Conservation (phyloP, 2,329 filamentous ascomycete genomes). For the Fusarium sp. region DNA sequence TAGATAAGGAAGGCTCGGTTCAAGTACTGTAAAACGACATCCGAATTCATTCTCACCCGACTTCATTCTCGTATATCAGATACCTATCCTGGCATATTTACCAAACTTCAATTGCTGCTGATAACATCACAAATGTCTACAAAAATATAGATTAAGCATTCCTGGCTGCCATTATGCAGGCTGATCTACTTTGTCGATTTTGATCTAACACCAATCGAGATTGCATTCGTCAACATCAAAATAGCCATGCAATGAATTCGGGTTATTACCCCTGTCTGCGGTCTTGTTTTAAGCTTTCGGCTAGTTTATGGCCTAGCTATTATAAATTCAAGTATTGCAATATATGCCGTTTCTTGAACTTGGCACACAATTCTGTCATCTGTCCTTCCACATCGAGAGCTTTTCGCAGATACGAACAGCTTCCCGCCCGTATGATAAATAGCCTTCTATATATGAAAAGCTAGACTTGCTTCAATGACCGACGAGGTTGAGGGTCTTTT, state of each 20-base stretch:
- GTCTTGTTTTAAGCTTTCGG: not conserved
- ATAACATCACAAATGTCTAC: not conserved
- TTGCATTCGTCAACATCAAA: not conserved
- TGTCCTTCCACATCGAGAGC: not conserved
- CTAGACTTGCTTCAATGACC: not conserved
- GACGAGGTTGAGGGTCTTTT: not conserved
- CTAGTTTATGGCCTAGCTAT: not conserved
- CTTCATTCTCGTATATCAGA: not conserved
- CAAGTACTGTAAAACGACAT: not conserved
- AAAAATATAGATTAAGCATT: not conserved
- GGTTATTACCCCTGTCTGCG: not conserved
- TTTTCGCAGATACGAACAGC: not conserved
- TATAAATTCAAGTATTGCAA: not conserved
- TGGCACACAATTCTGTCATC: not conserved
- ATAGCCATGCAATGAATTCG: not conserved
- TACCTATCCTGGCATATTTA: not conserved
- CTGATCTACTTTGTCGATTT: not conserved
- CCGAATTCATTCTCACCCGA: not conserved
- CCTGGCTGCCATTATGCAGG: not conserved
- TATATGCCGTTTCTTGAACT: not conserved
- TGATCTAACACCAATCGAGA: too few relatives aligned
- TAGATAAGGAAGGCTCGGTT: not conserved
- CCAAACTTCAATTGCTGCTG: not conserved
- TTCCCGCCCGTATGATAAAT: not conserved
- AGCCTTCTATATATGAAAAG: not conserved